A percentile compares a stretch with the other conserved stretches of the same genome.
Conservation (phyloP, 495 filamentous ascomycete species). For the Xylaria castorea region DNA sequence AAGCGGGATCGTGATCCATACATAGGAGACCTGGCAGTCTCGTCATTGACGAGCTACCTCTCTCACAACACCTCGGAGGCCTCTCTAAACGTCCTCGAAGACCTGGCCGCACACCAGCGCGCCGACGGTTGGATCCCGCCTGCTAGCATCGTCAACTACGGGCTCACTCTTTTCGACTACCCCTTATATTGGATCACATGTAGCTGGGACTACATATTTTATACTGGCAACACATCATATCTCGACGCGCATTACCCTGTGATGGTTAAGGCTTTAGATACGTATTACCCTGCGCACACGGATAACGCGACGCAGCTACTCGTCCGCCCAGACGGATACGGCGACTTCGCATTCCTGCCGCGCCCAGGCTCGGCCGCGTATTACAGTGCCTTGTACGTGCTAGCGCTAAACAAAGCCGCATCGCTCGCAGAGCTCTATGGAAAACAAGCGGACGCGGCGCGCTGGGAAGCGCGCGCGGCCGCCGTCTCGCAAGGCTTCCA, state of each 20-base stretch:
- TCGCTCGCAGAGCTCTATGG: slow-evolving; percentile 43
- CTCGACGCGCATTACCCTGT: slow-evolving; percentile 41
- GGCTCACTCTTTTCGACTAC: slow-evolving; percentile 54
- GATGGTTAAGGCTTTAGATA: slow-evolving; percentile 49
- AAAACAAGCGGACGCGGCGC: slow-evolving; percentile 37
- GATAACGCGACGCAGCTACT: slow-evolving; percentile 45
- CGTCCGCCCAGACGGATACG: slow-evolving; percentile 48
- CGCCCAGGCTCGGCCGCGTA: slow-evolving; percentile 54
- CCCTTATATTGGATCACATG: slow-evolving; percentile 56
- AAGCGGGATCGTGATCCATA: slow-evolving; percentile 59
- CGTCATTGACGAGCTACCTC: slow-evolving; percentile 52
- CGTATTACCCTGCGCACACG: slow-evolving; percentile 46
- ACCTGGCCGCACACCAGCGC: slow-evolving; percentile 54
- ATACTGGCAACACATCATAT: slow-evolving; percentile 49
- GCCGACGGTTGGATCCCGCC: slow-evolving; percentile 60
- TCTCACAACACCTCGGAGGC: slow-evolving; percentile 48
- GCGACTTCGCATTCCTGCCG: slow-evolving; percentile 57
- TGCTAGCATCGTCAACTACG: slow-evolving; percentile 56
- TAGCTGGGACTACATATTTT: slow-evolving; percentile 52
- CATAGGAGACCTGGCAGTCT: slow-evolving; percentile 54
- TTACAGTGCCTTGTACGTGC: slow-evolving; percentile 56
- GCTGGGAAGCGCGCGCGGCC: slow-evolving; percentile 47
- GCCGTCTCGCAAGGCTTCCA: slow-evolving; percentile 43
- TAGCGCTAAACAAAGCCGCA: slow-evolving; percentile 50
- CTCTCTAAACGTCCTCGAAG: slow-evolving; percentile 50